These are phyloP conservation scores for Rhodotorula babjevae DNA, from an alignment of 768 basidiomycete species.

Conservation along the genomic window DNA sequence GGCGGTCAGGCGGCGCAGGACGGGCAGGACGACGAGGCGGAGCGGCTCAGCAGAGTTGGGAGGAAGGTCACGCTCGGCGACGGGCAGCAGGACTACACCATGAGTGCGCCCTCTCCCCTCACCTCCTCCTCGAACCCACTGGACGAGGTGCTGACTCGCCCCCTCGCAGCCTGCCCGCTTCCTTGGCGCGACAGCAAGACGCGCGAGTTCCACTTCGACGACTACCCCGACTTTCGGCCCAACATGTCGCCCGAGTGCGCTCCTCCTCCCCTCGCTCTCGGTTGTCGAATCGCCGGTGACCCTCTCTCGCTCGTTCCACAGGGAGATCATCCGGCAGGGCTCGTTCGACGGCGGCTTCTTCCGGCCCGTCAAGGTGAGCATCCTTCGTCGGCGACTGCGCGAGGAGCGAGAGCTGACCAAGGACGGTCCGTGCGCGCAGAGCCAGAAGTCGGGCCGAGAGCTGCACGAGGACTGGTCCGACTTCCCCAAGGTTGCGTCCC, in stretches of 20 bases:
- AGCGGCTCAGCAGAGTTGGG: neutral
- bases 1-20: neutral
- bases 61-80: constrained; percentile 13
- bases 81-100: constrained; percentile 17
- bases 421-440: neutral
- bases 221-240: constrained; percentile 19
- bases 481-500: constrained; percentile 6
- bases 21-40: neutral
- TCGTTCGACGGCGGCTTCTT: constrained; percentile 30
- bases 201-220: constrained; percentile 14
- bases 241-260: constrained; percentile 18
- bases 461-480: constrained; percentile 33
- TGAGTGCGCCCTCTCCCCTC: constrained; percentile 1
- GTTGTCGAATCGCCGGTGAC: no score
- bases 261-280: no score
- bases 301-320: neutral
- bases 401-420: neutral
- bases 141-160: neutral
- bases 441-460: constrained; percentile 12
- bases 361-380: constrained; percentile 15
- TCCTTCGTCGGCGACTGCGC: rapidly evolving
- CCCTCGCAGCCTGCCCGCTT: constrained; percentile 4
- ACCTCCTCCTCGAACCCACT: neutral
- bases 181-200: constrained; percentile 1
- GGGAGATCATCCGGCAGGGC: constrained; percentile 19